phyloP scores from a whole-genome alignment of 495 filamentous ascomycete genomes.

The Penicillium simplicissimum region DNA sequence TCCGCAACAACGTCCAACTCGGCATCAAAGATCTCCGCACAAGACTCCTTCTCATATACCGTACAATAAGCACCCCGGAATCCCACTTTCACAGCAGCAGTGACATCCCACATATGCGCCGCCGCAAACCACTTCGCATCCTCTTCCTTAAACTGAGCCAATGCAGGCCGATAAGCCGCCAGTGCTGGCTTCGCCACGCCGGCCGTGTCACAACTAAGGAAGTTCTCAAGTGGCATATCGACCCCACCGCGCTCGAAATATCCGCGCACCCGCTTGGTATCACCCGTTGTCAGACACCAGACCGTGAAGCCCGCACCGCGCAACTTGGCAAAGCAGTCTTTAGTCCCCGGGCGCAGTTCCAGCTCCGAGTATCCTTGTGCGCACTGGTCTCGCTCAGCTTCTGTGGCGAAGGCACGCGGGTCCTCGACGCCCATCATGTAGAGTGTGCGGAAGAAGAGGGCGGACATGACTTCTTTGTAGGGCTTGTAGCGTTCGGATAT shows the following conservation, averaged over 20 bases:
- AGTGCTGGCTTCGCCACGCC: slow-evolving; percentile 38
- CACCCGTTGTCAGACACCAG: slow-evolving; percentile 47
- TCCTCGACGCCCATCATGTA: slow-evolving; percentile 38
- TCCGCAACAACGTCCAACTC: slow-evolving; percentile 34
- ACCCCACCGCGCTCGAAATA: slow-evolving; percentile 40
- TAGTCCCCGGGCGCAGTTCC: slow-evolving; percentile 28
- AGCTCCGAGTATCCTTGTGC: slow-evolving; percentile 34
- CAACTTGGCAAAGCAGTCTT: slow-evolving; percentile 35
- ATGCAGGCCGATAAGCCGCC: slow-evolving; percentile 30
- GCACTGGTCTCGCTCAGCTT: slow-evolving; percentile 34
- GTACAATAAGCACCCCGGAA: slow-evolving; percentile 38
- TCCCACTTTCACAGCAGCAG: slow-evolving; percentile 32
- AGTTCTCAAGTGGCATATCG: slow-evolving; percentile 42
- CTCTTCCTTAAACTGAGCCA: slow-evolving; percentile 1
- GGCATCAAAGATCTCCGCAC: slow-evolving; percentile 31
- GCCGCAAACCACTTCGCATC: slow-evolving; percentile 39
- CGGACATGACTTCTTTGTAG: slow-evolving; percentile 34
- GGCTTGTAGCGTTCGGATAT: slow-evolving; percentile 41
- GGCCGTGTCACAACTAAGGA: slow-evolving; percentile 38
- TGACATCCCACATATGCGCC: slow-evolving; percentile 47
- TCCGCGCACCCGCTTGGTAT: slow-evolving; percentile 36
- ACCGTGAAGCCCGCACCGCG: slow-evolving; percentile 39
- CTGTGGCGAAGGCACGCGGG: slow-evolving; percentile 38
- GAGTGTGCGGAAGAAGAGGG: slow-evolving; percentile 44
- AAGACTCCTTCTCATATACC: slow-evolving; percentile 36